Percentiles rank a stretch among this genome's conserved stretches.
Evolutionary conservation across 2,329 filamentous ascomycete genomes (phyloP).

Genomic region (Ophiocordyceps australis): DNA sequence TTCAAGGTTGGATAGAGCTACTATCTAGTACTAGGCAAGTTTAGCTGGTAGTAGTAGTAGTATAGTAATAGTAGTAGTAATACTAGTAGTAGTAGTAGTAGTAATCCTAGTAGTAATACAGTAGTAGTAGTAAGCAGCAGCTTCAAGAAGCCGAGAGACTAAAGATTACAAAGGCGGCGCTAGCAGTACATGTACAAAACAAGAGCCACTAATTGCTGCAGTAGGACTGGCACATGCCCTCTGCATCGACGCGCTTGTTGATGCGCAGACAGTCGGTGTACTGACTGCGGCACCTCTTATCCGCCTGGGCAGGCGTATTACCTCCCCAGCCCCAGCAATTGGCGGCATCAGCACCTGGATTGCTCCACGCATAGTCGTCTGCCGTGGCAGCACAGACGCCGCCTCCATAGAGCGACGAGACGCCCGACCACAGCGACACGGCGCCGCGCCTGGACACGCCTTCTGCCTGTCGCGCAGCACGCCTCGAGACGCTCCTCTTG

Average conservation of each 20-base stretch:
- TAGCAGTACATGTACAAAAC: too few relatives aligned
- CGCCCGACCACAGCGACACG: neutral
- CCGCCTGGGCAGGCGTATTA: slow-evolving; percentile 13
- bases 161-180: too few relatives aligned
- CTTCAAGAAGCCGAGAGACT: too few relatives aligned
- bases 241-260: slow-evolving; percentile 22
- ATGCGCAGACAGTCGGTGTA: slow-evolving; percentile 25
- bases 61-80: too few relatives aligned
- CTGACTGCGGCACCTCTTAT: slow-evolving; percentile 27
- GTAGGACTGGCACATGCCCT: slow-evolving; percentile 21
- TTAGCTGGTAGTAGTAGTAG: too few relatives aligned
- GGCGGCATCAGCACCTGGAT: slow-evolving; percentile 2
- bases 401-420: neutral
- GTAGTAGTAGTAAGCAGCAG: too few relatives aligned
- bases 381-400: slow-evolving; percentile 2
- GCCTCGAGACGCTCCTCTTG: slow-evolving; percentile 7
- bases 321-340: slow-evolving; percentile 10
- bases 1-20: too few relatives aligned
- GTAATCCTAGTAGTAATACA: too few relatives aligned
- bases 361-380: slow-evolving; percentile 3
- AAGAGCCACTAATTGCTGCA: slow-evolving; percentile 8
- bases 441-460: too few relatives aligned
- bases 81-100: too few relatives aligned
- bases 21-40: too few relatives aligned
- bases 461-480: neutral